Percentiles rank a stretch among this genome's conserved stretches.
phyloP scores from a whole-genome alignment of 805 yeast genomes.

The Candida michaelii region DNA sequence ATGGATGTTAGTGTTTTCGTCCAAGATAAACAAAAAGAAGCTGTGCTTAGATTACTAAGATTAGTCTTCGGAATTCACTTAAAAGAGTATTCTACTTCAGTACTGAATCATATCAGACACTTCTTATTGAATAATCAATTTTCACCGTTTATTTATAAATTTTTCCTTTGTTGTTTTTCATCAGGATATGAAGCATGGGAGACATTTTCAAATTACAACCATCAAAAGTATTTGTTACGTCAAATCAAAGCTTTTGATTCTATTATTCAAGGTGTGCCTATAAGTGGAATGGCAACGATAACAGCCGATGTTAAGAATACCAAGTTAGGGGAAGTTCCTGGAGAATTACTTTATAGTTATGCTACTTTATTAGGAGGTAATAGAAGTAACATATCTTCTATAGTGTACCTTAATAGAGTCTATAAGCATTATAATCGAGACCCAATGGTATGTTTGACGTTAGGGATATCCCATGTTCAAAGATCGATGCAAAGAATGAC shows the following conservation, averaged over 20 bases:
- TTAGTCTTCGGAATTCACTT: conserved; percentile 54
- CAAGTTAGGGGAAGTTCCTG: conserved; percentile 44
- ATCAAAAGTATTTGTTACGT: conserved; percentile 86
- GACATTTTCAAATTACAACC: conserved; percentile 70
- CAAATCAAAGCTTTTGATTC: conserved; percentile 90
- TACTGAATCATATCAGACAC: conserved; percentile 59
- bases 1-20: conserved; percentile 75
- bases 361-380: conserved; percentile 79
- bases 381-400: conserved; percentile 77
- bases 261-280: conserved; percentile 47
- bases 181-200: conserved; percentile 61
- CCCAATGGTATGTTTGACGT: conserved; percentile 71
- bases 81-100: conserved; percentile 50
- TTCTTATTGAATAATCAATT: conserved; percentile 73
- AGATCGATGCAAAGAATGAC: conserved; percentile 91
- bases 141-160: conserved; percentile 61
- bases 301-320: conserved; percentile 49
- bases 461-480: conserved; percentile 82
- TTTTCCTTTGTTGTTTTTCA: conserved; percentile 66
- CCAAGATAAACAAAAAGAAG: conserved; percentile 60
- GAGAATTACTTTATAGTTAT: conserved; percentile 75
- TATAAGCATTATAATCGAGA: conserved; percentile 68
- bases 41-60: conserved; percentile 62
- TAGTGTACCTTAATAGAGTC: conserved; percentile 73
- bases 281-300: conserved; percentile 79